Base-by-base conservation (phyloP, 441 rosid species). In the Gossypium schwendimanii region DNA sequence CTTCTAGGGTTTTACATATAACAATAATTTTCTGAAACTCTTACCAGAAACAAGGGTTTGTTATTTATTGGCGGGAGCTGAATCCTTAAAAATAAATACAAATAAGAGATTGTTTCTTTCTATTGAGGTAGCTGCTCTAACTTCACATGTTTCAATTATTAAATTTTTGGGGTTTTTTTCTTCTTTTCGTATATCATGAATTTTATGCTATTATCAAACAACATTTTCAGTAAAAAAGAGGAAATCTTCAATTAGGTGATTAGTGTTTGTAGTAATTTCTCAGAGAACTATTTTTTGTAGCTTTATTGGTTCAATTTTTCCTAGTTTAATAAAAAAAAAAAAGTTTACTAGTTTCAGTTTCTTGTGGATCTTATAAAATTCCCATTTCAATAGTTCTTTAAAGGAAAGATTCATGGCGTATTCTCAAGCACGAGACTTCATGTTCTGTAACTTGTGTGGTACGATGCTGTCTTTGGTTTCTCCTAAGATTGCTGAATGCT, bases 401-500 rank as follows among this genome's bases (percentile, higher is more conserved):
- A 39, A 71, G 70, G 72, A 53, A 23, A 33, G 8, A 45, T 20
- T 31, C 59, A 85, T 84, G 89, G 82, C 76, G 18, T 70, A 23
- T 64, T 53, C 84, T 68, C 71, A 60, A 36, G 81, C 73, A 24
- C 82, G 81, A 9, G 82, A 81, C 59, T 89, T 89, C 78, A 70
- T 87, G 82, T 89, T 89, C 79, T 89, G 91, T 67, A 81, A 70
- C 58, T 69, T 81, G 33, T 89, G 93, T 63, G 91, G 93, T 58
- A 84, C 88, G 14, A 82, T 83, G 84, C 77, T 89, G 39, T 45
- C 53, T 53, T 66, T 83, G 49, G 61, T 52, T 5, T 75, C 84
- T 1, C 15, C 44, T 12, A 72, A 81, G 63, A 70, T 53, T 54
- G 87, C 77, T 0, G 75, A 81, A 49, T 87, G 88, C 58, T 79